Evolutionary conservation across 164 flowering plant genomes (phyloP).

Genomic region (grape (Vitis vinifera)): ASM3070453v1 NC_081817.1:5860001-5860500

Average conservation of each 20-base stretch:
- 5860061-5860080: slow-evolving; percentile 66
- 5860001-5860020: slow-evolving; percentile 85
- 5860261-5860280: too few relatives aligned
- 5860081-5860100: slow-evolving; percentile 88
- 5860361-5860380: too few relatives aligned
- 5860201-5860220: not conserved
- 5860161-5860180: not conserved
- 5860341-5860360: too few relatives aligned
- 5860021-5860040: slow-evolving; percentile 94
- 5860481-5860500: too few relatives aligned
- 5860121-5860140: not conserved
- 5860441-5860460: too few relatives aligned
- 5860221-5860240: not conserved
- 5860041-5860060: slow-evolving; percentile 79
- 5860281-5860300: too few relatives aligned
- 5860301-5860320: too few relatives aligned
- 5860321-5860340: too few relatives aligned
- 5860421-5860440: too few relatives aligned
- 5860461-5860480: too few relatives aligned
- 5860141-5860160: not conserved
- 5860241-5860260: not conserved
- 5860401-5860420: too few relatives aligned
- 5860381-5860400: too few relatives aligned
- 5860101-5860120: not conserved
- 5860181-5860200: not conserved